A percentile compares a stretch with the other conserved stretches of the same genome.
These are phyloP conservation scores for Saccharomycopsis synnaedendra DNA, from an alignment of 805 yeast species.

Conservation along the genomic window DNA sequence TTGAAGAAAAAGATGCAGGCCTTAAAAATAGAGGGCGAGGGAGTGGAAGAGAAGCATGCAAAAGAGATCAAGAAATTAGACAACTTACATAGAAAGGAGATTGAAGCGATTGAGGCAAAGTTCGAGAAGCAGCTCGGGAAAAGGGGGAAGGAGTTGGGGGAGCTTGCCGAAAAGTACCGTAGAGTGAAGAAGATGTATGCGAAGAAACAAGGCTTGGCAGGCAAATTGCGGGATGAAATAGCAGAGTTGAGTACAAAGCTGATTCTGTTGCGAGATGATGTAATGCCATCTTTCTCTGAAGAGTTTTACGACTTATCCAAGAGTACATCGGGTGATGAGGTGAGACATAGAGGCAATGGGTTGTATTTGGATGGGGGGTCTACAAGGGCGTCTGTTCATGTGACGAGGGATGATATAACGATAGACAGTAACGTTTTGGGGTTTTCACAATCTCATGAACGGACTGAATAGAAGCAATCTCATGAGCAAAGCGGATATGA, in stretches of 20 bases:
- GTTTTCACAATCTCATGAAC: no score
- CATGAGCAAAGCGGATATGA: no score
- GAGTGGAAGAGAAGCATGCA: not conserved
- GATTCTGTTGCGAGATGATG: no score
- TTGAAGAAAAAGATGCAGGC: not conserved
- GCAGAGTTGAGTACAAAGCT: no score
- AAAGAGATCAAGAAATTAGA: not conserved
- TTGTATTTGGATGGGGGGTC: no score
- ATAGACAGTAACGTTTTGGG: no score
- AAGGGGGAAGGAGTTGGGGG: not conserved
- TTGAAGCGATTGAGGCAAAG: not conserved
- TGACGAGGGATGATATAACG: no score
- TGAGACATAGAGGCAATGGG: no score
- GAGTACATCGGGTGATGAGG: no score
- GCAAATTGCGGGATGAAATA: no score
- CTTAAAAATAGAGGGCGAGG: not conserved
- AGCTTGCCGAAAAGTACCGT: not conserved
- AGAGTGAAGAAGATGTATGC: not conserved
- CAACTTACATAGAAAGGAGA: not conserved
- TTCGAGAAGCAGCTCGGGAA: not conserved
- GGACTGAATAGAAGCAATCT: no score
- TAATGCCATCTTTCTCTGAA: not conserved
- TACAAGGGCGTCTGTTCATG: no score
- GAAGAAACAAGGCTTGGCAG: not conserved
- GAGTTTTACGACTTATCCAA: not conserved